Evolutionary conservation across 2,329 filamentous ascomycete genomes (phyloP).

Genomic region (Epichloe uncinata): DNA sequence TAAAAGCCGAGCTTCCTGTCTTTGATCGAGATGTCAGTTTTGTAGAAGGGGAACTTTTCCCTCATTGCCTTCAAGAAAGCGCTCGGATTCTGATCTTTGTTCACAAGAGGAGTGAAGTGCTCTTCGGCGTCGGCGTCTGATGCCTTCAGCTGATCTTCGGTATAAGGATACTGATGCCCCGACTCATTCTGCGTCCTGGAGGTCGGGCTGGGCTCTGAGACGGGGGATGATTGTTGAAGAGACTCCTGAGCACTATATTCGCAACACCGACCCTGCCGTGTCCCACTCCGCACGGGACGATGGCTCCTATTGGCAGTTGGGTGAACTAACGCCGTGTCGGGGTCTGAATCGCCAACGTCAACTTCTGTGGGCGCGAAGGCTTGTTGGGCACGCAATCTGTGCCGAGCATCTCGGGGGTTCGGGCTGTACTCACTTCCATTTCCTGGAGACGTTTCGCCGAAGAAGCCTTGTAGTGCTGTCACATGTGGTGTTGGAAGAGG

Average conservation of each 20-base stretch:
- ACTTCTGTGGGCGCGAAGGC: too few species aligned
- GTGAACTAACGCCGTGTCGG: too few species aligned
- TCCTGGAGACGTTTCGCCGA: not conserved
- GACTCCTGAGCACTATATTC: not conserved
- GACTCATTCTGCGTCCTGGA: not conserved
- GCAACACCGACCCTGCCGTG: too few species aligned
- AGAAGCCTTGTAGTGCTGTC: too few species aligned
- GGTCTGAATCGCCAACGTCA: too few species aligned
- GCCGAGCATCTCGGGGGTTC: too few species aligned
- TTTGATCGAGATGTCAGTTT: not conserved
- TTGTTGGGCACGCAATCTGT: too few species aligned
- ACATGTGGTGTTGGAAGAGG: not conserved
- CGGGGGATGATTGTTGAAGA: not conserved
- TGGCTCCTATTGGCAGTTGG: too few species aligned
- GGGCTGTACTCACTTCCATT: not conserved
- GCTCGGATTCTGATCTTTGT: not conserved
- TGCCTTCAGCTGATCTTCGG: not conserved
- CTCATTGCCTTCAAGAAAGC: not conserved
- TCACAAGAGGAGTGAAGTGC: too few species aligned
- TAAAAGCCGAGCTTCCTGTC: not conserved
- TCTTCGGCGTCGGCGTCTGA: not conserved
- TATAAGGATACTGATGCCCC: not conserved
- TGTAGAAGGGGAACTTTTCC: not conserved
- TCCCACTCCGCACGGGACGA: too few species aligned
- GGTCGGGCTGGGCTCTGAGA: too few species aligned